A percentile compares a stretch with the other conserved stretches of the same genome.
Conservation (phyloP, 2,329 filamentous ascomycete species). For the Alternaria hordeiaustralica region DNA sequence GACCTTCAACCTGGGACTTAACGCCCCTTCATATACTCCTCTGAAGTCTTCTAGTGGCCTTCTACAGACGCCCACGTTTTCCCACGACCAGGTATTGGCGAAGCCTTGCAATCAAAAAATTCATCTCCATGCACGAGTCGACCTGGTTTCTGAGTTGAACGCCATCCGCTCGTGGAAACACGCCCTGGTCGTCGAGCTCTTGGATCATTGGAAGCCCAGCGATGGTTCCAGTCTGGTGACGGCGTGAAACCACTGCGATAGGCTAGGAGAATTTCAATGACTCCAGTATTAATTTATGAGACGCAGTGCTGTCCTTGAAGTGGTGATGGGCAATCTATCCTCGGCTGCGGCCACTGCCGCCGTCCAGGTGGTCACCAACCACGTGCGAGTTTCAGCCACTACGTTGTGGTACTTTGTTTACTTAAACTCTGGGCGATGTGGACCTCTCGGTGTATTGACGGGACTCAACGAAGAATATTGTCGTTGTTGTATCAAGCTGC, state of each 20-base stretch:
- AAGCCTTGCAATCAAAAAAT: slow-evolving; percentile 8
- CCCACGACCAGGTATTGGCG: slow-evolving; percentile 1
- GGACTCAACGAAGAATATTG: not conserved
- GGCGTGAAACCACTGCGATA: slow-evolving; percentile 4
- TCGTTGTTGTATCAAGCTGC: not conserved
- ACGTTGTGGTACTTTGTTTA: slow-evolving; percentile 2
- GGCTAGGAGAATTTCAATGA: not conserved
- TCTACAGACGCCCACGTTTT: not conserved
- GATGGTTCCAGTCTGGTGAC: slow-evolving; percentile 15
- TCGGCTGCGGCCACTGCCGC: slow-evolving; percentile 9
- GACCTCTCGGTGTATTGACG: not conserved
- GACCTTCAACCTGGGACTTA: slow-evolving; percentile 9
- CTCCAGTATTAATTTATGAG: slow-evolving; percentile 10
- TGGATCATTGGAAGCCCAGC: slow-evolving; percentile 1
- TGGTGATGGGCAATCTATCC: slow-evolving; percentile 11
- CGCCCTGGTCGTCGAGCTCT: slow-evolving; percentile 1
- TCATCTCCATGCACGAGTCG: slow-evolving; percentile 12
- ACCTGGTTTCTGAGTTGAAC: slow-evolving; percentile 8
- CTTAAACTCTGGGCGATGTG: not conserved
- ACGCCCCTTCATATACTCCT: slow-evolving; percentile 8
- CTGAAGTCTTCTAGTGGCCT: slow-evolving; percentile 3
- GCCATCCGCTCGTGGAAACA: not conserved
- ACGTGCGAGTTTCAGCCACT: slow-evolving; percentile 4
- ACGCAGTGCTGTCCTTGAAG: not conserved
- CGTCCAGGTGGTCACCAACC: not conserved